A percentile compares a stretch with the other conserved stretches of the same genome.
These are phyloP conservation scores for Cunninghamia lanceolata DNA, from an alignment of 75 land plant species.

Conservation along the genomic window DNA sequence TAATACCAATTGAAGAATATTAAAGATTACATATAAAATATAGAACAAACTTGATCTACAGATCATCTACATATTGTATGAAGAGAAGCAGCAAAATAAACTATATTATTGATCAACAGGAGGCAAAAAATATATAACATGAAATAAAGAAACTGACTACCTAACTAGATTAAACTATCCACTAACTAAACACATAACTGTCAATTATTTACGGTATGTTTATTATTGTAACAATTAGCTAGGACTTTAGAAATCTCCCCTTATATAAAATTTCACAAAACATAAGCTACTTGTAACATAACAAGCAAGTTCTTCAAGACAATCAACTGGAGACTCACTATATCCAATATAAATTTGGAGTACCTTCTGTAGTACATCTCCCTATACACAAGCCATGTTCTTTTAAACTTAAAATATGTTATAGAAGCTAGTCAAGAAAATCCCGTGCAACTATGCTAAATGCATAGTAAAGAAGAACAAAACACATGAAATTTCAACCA, in stretches of 20 bases:
- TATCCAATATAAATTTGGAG: constrained; percentile 57
- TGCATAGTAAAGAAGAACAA: neutral
- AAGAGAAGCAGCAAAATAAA: too few relatives aligned
- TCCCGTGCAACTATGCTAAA: neutral
- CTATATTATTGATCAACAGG: too few relatives aligned
- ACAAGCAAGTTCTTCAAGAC: constrained; percentile 71
- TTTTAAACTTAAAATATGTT: neutral
- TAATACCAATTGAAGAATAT: too few relatives aligned
- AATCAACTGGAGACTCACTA: constrained; percentile 60
- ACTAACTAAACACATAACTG: too few relatives aligned
- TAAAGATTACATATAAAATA: too few relatives aligned
- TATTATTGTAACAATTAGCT: too few relatives aligned
- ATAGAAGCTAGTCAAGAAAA: neutral
- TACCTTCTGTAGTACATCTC: constrained; percentile 62
- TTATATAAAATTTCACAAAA: neutral
- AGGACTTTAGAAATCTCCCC: neutral
- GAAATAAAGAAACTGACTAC: too few relatives aligned
- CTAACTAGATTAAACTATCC: too few relatives aligned
- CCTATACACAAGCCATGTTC: constrained; percentile 35
- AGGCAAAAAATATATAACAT: too few relatives aligned
- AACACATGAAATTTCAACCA: neutral
- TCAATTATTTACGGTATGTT: too few relatives aligned
- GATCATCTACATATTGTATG: too few relatives aligned
- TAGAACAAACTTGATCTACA: too few relatives aligned
- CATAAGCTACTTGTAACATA: constrained; percentile 63